Conservation (phyloP, 2,329 filamentous ascomycete genomes). For the Penicillium digitatum region DNA sequence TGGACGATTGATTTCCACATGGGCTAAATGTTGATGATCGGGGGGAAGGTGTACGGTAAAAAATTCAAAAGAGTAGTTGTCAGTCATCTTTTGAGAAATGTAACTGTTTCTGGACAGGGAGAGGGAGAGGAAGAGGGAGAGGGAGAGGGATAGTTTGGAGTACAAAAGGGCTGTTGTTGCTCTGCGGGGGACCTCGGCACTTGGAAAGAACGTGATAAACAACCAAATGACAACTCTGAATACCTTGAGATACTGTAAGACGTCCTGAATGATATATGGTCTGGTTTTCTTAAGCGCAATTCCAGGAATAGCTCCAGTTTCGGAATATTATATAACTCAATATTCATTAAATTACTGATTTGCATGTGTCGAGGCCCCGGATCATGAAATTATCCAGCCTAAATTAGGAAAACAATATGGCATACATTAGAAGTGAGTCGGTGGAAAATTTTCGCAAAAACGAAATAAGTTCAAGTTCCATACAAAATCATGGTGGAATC, state of each 20-base stretch:
- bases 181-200: constrained; percentile 4
- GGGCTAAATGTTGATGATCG: constrained; percentile 64
- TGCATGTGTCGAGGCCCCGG: constrained; percentile 15
- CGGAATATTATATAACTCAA: background rate
- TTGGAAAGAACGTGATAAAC: background rate
- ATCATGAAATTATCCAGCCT: background rate
- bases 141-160: background rate
- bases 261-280: background rate
- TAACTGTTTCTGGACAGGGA: background rate
- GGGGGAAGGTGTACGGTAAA: constrained; percentile 69
- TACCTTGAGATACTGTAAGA: background rate
- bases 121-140: background rate
- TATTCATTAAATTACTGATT: background rate
- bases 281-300: background rate
- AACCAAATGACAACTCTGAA: background rate
- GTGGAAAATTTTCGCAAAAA: background rate
- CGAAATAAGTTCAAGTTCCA: background rate
- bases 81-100: constrained; percentile 20
- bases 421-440: no score
- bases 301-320: no score
- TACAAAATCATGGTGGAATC: background rate
- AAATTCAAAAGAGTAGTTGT: constrained; percentile 45
- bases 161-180: background rate
- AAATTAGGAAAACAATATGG: background rate
- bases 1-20: constrained; percentile 86